phyloP scores from a whole-genome alignment of 345 rosid genomes.

The Anacardium occidentale region DNA sequence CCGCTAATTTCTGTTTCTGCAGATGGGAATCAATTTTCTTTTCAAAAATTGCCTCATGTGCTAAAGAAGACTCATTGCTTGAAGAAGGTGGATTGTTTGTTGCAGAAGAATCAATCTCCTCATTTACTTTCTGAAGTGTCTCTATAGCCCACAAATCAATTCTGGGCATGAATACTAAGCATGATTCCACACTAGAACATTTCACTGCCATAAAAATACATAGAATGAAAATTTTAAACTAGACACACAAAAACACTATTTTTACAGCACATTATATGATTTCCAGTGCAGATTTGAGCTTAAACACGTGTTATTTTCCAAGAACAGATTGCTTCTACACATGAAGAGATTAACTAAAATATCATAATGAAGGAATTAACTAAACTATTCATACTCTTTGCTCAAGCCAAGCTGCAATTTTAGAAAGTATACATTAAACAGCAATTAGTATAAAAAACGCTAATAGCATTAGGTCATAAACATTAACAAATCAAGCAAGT shows the following conservation, averaged over 20 bases:
- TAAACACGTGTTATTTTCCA: neutral
- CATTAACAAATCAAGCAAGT: neutral
- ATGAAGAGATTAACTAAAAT: conserved; percentile 1
- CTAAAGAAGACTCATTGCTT: conserved; percentile 33
- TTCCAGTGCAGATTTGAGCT: neutral
- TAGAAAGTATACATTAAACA: neutral
- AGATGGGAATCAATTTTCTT: conserved; percentile 18
- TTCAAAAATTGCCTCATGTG: conserved; percentile 19
- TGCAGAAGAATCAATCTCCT: conserved; percentile 28
- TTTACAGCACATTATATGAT: neutral
- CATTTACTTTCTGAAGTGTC: conserved; percentile 31
- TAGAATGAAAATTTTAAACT: conserved; percentile 15
- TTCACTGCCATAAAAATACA: conserved; percentile 61
- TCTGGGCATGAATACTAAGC: conserved; percentile 83
- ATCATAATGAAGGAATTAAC: neutral
- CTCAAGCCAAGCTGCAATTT: conserved; percentile 1
- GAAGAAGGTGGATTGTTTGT: conserved; percentile 18
- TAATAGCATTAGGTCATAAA: neutral
- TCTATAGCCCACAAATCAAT: conserved; percentile 94
- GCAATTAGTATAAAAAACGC: neutral
- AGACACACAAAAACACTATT: neutral
- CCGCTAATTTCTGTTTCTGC: conserved; percentile 29
- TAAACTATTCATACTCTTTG: neutral
- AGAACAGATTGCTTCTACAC: neutral
- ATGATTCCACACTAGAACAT: conserved; percentile 67